These are phyloP conservation scores for Kuraishia piskuri DNA, from an alignment of 805 yeast species.

Conservation along the genomic window DNA sequence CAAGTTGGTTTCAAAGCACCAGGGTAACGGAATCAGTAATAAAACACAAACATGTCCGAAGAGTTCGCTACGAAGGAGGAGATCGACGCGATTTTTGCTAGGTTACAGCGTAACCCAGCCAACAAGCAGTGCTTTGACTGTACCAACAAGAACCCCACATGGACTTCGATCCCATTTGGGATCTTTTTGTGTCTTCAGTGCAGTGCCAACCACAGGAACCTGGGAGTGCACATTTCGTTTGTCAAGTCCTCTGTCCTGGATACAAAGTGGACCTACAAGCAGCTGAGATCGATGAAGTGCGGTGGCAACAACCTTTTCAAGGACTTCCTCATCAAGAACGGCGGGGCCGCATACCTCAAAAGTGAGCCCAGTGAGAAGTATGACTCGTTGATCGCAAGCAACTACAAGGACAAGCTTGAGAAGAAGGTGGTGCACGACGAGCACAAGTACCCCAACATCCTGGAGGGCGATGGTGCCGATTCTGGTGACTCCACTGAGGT, in stretches of 20 bases:
- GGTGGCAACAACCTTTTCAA: constrained; percentile 89
- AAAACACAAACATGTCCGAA: constrained; percentile 27
- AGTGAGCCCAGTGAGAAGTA: constrained; percentile 73
- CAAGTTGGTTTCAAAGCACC: not conserved
- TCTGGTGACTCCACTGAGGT: constrained; percentile 26
- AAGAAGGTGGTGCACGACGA: constrained; percentile 61
- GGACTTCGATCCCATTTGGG: constrained; percentile 98
- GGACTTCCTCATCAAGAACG: constrained; percentile 76
- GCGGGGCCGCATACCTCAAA: constrained; percentile 66
- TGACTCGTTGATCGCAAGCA: constrained; percentile 68
- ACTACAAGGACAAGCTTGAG: constrained; percentile 74
- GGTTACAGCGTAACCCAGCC: constrained; percentile 56
- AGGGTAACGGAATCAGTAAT: no score
- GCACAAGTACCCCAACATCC: constrained; percentile 59
- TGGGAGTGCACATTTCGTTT: constrained; percentile 94
- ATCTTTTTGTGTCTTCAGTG: constrained; percentile 89
- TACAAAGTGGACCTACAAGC: constrained; percentile 80
- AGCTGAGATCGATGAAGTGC: constrained; percentile 82
- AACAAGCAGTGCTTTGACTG: constrained; percentile 91
- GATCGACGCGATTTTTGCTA: constrained; percentile 53
- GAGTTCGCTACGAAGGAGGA: constrained; percentile 61
- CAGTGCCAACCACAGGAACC: constrained; percentile 88
- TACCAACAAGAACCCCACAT: constrained; percentile 87
- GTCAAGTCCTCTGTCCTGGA: constrained; percentile 89
- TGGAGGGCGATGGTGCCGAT: constrained; percentile 50